These are phyloP conservation scores for Eimeria zaria DNA, from an alignment of 169 alveolate genomes.

Conservation along the genomic window DNA sequence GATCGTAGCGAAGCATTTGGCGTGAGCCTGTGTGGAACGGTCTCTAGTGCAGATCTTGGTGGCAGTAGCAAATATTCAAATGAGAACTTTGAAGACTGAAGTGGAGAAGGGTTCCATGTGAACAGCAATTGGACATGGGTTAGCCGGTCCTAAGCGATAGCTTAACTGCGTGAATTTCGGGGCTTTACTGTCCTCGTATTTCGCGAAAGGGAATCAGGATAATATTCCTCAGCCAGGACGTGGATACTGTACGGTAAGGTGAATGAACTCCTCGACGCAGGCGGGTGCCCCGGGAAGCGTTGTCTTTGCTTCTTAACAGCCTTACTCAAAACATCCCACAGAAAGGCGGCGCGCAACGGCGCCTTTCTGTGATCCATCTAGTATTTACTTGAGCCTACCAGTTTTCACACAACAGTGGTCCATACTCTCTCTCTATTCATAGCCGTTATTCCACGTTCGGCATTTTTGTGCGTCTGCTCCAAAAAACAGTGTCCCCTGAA, in stretches of 20 bases:
- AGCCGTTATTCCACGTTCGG: too few relatives aligned
- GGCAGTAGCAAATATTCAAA: slow-evolving; percentile 97
- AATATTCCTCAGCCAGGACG: slow-evolving; percentile 93
- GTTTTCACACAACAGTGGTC: too few relatives aligned
- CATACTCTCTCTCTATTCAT: too few relatives aligned
- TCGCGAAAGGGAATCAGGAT: slow-evolving; percentile 96
- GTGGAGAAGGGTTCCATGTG: slow-evolving; percentile 97
- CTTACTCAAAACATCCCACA: too few relatives aligned
- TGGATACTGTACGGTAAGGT: slow-evolving; percentile 91
- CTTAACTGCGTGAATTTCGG: slow-evolving; percentile 88
- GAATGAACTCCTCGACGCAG: slow-evolving; percentile 95
- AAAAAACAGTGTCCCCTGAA: too few relatives aligned
- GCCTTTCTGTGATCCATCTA: too few relatives aligned
- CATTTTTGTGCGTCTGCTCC: too few relatives aligned
- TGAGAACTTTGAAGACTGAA: slow-evolving; percentile 97
- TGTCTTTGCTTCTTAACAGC: slow-evolving; percentile 92
- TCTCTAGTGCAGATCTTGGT: slow-evolving; percentile 85
- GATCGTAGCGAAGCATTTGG: neutral
- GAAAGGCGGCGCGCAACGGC: too few relatives aligned
- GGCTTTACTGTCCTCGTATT: slow-evolving; percentile 77
- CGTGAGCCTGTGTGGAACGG: neutral
- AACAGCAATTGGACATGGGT: slow-evolving; percentile 96
- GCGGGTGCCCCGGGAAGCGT: slow-evolving; percentile 96
- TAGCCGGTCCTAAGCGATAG: slow-evolving; percentile 96
- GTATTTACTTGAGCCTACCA: too few relatives aligned